Evolutionary conservation across 1,284 basidiomycete species (phyloP).

Genomic region (Boletus coffeatus): DNA sequence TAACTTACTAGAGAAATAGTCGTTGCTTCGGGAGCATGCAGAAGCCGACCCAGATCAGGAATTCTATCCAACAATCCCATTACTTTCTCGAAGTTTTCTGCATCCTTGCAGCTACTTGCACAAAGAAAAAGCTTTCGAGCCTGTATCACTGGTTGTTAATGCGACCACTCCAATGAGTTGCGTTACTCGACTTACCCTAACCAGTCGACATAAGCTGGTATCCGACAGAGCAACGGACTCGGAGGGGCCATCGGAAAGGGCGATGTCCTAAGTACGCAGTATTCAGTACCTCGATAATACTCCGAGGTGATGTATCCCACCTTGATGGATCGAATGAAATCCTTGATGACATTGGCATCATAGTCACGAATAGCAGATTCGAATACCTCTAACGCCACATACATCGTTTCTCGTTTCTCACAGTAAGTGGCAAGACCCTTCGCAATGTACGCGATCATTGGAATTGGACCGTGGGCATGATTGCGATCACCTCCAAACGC

Average conservation of each 20-base stretch:
- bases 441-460: constrained; percentile 2
- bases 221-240: neutral
- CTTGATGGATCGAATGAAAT: neutral
- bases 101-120: neutral
- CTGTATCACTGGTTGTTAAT: neutral
- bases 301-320: neutral
- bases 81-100: neutral
- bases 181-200: neutral
- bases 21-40: constrained; percentile 3
- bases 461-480: constrained; percentile 9
- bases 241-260: neutral
- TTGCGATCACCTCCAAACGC: too few relatives aligned
- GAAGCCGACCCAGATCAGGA: constrained; percentile 3
- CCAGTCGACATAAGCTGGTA: neutral
- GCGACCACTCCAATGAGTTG: neutral
- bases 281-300: neutral
- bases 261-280: neutral
- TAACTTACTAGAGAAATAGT: neutral
- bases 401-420: neutral
- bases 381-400: neutral
- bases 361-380: neutral
- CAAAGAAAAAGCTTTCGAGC: neutral
- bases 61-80: neutral
- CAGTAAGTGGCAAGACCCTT: neutral
- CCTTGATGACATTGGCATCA: neutral